Conservation (phyloP, 192 early-diverging fungal species). For the Chytriomyces sp. region DNA sequence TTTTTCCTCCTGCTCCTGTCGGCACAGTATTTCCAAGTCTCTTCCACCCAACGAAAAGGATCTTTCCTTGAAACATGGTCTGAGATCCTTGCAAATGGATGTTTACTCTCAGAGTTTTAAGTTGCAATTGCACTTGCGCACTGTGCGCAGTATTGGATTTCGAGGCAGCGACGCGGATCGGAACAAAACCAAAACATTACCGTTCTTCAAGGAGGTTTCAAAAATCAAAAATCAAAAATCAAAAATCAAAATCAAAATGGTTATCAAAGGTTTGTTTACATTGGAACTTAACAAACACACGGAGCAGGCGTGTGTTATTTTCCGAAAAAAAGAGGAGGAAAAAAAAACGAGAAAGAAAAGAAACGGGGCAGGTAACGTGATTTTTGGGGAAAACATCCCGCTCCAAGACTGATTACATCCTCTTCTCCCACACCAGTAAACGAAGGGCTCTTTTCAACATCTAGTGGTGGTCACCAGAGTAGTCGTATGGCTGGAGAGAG, state of each 20-base stretch:
- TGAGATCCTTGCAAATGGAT: not conserved
- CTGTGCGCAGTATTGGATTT: too few species aligned
- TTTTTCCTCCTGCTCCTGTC: too few species aligned
- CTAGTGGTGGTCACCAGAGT: constrained; percentile 28
- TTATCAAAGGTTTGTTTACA: not conserved
- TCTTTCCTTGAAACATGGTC: too few species aligned
- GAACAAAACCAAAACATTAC: not conserved
- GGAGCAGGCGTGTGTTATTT: not conserved
- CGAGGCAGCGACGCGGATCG: constrained; percentile 12
- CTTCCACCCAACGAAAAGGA: too few species aligned
- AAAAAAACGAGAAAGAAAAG: not conserved
- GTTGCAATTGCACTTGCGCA: not conserved
- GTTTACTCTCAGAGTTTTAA: constrained; percentile 43
- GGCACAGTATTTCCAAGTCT: too few species aligned
- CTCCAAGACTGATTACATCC: not conserved
- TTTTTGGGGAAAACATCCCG: not conserved
- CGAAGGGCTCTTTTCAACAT: too few species aligned
- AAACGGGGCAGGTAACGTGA: not conserved
- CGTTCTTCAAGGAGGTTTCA: too few species aligned
- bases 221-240: too few species aligned
- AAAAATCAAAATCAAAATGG: not conserved
- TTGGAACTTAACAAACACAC: too few species aligned
- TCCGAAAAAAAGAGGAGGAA: not conserved
- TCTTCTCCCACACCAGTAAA: not conserved
- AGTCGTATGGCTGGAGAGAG: constrained; percentile 15